phyloP scores from a whole-genome alignment of 1,284 basidiomycete species.

The Ceratobasidium papillatum region DNA sequence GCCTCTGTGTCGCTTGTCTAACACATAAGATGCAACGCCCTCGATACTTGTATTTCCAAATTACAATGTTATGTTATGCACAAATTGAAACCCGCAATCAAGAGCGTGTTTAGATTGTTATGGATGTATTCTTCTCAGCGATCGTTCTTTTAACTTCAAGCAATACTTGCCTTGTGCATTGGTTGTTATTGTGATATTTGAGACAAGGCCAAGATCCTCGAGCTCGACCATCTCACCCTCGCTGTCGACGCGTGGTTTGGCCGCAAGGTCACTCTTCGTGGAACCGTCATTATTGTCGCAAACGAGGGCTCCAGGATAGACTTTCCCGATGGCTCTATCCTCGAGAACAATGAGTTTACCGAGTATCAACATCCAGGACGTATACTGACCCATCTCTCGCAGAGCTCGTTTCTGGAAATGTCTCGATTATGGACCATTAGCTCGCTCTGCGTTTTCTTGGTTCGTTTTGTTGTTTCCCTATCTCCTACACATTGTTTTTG shows the following conservation, averaged over 20 bases:
- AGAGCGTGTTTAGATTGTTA: no score
- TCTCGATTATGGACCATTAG: constrained; percentile 63
- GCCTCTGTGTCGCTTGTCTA: no score
- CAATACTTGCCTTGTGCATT: no score
- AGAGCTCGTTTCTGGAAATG: constrained; percentile 63
- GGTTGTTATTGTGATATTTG: no score
- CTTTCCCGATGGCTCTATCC: constrained; percentile 92
- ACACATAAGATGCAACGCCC: no score
- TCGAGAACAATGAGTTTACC: constrained; percentile 81
- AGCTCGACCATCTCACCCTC: constrained; percentile 96
- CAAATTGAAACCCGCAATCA: no score
- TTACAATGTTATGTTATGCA: no score
- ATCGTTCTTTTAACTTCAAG: no score
- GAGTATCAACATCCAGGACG: neutral
- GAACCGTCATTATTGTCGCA: constrained; percentile 88
- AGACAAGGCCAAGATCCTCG: constrained; percentile 89
- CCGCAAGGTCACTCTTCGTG: constrained; percentile 87
- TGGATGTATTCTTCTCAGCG: no score
- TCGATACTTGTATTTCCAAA: no score
- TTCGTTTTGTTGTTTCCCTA: neutral
- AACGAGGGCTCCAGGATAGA: constrained; percentile 95
- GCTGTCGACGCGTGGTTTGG: constrained; percentile 97
- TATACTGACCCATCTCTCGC: constrained; percentile 10
- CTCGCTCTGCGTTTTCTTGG: neutral
- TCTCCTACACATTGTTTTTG: neutral